A percentile compares a stretch with the other conserved stretches of the same genome.
Evolutionary conservation across 495 filamentous ascomycete genomes (phyloP).

Genomic region (Tuber melanosporum): DNA sequence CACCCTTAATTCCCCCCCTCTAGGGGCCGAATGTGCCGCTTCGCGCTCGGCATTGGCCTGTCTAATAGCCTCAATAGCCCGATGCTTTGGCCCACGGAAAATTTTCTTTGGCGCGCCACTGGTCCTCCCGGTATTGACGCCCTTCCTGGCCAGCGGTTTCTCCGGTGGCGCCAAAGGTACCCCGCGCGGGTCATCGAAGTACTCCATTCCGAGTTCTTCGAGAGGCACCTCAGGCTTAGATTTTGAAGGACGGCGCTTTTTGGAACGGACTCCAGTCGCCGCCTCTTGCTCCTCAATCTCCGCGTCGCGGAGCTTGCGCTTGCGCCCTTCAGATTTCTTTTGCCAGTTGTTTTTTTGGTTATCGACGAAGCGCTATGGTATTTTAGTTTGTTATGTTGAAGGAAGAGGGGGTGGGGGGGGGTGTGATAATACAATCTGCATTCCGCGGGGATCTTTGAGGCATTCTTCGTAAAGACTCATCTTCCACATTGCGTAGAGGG

Average conservation of each 20-base stretch:
- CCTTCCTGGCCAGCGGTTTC: not conserved
- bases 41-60: not conserved
- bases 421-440: conserved; percentile 24
- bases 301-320: conserved; percentile 17
- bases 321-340: conserved; percentile 34
- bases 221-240: not conserved
- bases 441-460: conserved; percentile 34
- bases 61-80: not conserved
- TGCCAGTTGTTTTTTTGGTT: conserved; percentile 40
- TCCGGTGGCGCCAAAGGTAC: not conserved
- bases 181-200: not conserved
- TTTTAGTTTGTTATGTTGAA: conserved; percentile 4
- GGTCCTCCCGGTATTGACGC: not conserved
- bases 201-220: not conserved
- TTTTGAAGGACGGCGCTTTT: not conserved
- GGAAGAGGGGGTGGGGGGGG: not conserved
- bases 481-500: conserved; percentile 35
- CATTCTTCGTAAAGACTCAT: conserved; percentile 38
- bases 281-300: not conserved
- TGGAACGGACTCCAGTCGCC: not conserved
- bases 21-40: not conserved
- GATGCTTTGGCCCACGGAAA: not conserved
- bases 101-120: not conserved
- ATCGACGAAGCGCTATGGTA: conserved; percentile 34
- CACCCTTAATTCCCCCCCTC: not conserved